Conservation (phyloP, 2,329 filamentous ascomycete genomes). For the Colletotrichum spaethianum region DNA sequence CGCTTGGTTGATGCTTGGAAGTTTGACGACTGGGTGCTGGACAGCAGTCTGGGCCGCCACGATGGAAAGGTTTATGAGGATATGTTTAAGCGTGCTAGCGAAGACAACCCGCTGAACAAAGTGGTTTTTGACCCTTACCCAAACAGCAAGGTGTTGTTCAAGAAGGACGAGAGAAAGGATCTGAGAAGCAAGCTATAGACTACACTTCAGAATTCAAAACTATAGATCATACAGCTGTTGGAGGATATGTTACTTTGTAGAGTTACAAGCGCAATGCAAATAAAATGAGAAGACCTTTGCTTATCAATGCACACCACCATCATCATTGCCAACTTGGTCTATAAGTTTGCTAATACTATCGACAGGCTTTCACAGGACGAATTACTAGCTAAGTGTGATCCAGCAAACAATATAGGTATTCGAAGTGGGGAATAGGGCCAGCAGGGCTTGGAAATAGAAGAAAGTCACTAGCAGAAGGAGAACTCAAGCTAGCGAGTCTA, state of each 20-base stretch:
- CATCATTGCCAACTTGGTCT: neutral
- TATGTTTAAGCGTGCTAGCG: constrained; percentile 79
- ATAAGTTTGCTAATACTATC: no score
- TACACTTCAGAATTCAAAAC: neutral
- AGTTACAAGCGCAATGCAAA: constrained; percentile 2
- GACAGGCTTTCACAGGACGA: no score
- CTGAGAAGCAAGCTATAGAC: constrained; percentile 62
- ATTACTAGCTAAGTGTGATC: no score
- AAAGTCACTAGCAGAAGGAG: no score
- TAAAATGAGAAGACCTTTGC: neutral
- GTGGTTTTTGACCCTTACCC: constrained; percentile 82
- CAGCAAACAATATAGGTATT: no score
- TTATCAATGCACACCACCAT: neutral
- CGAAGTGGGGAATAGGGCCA: no score
- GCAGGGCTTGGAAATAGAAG: no score
- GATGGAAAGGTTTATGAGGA: constrained; percentile 86
- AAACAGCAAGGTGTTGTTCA: constrained; percentile 71
- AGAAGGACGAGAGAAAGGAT: constrained; percentile 66
- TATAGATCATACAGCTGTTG: neutral
- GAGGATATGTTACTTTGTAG: neutral
- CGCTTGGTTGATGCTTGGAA: constrained; percentile 81
- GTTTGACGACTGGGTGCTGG: constrained; percentile 84
- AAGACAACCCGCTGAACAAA: constrained; percentile 81
- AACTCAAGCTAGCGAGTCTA: no score
- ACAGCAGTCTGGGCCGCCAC: constrained; percentile 77